These are phyloP conservation scores for Mucor sp. DNA, from an alignment of 371 early-diverging fungal genomes.

Conservation along the genomic window DNA sequence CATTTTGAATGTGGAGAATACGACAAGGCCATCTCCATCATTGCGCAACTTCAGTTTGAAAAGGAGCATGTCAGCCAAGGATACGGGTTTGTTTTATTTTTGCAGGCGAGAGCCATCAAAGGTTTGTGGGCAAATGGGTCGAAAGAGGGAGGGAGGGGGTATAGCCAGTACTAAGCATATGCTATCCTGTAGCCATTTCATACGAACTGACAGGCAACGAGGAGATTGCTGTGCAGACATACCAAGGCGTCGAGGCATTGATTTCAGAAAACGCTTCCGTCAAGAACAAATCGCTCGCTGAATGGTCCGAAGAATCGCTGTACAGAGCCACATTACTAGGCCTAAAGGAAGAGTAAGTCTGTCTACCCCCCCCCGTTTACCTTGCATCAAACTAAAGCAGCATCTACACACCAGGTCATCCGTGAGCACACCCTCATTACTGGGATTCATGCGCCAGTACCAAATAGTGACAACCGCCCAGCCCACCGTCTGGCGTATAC, in stretches of 20 bases:
- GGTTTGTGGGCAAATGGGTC: constrained; percentile 28
- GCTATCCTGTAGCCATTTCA: constrained; percentile 37
- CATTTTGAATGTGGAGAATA: constrained; percentile 42
- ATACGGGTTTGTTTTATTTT: constrained; percentile 53
- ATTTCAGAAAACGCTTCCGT: constrained; percentile 38
- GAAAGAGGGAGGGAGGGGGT: too few species aligned
- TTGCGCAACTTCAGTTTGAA: constrained; percentile 31
- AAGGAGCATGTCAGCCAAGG: constrained; percentile 44
- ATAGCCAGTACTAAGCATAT: not conserved
- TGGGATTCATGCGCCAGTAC: constrained; percentile 58
- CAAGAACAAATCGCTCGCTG: constrained; percentile 50
- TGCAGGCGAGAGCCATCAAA: constrained; percentile 55
- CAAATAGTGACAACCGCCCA: constrained; percentile 47
- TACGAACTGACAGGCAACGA: constrained; percentile 55
- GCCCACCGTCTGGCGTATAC: constrained; percentile 44
- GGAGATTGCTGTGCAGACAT: constrained; percentile 48
- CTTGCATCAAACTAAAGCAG: not conserved
- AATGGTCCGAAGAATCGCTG: constrained; percentile 74
- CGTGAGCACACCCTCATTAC: constrained; percentile 17
- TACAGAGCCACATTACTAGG: constrained; percentile 65
- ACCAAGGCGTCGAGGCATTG: constrained; percentile 49
- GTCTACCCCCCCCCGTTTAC: too few species aligned
- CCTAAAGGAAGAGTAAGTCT: constrained; percentile 53
- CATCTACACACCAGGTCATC: constrained; percentile 3
- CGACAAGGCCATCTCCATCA: constrained; percentile 31